Base-by-base conservation (phyloP, 164 flowering plant genomes). In the Warburgia ugandensis region DNA sequence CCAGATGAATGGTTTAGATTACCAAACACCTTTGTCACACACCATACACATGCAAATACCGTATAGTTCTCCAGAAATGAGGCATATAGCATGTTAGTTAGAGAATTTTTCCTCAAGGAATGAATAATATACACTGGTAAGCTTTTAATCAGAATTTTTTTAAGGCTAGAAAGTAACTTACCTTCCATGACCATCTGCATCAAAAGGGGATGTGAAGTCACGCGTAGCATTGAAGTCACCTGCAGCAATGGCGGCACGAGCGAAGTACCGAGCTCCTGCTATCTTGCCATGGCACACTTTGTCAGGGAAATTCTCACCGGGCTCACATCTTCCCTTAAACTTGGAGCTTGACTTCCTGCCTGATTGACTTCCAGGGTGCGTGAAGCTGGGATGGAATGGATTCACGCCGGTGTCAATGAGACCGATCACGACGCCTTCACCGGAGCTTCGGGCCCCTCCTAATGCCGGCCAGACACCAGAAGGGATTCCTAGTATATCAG, bases 161-260 rank as follows among this genome's bases (percentile, higher is more conserved):
- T n/a, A n/a, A n/a, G n/a, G n/a, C n/a, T n/a, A n/a, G n/a, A n/a
- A n/a, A 23, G 48, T 56, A 17, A 67, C 76, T 67, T 65, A 49
- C 84, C 84, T 79, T 60, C 84, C 80, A 64, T 79, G 84, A 27
- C 84, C 84, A 58, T 76, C 84, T 9, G 80, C 77, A 64, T 79
- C 84, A 31, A 70, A 76, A 14, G 84, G 84, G 8, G 84, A 78
- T 14, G 75, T 70, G 58, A 39, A 71, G 53, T 78, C 80, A 7
- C 72, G 75, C 0, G 74, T 57, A 13, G 68, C 55, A 57, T 73
- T 73, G 51, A 78, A 73, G 30, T 73, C 77, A 14, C 76, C 79
- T 10, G 73, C 70, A 26, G 73, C 77, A 42, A 54, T 62, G 25
- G 84, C 84, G 4, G 69, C 80, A 30, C 63, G 69, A 9, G 80